phyloP scores from a whole-genome alignment of 1,284 basidiomycete species.

The Kwoniella shivajii region DNA sequence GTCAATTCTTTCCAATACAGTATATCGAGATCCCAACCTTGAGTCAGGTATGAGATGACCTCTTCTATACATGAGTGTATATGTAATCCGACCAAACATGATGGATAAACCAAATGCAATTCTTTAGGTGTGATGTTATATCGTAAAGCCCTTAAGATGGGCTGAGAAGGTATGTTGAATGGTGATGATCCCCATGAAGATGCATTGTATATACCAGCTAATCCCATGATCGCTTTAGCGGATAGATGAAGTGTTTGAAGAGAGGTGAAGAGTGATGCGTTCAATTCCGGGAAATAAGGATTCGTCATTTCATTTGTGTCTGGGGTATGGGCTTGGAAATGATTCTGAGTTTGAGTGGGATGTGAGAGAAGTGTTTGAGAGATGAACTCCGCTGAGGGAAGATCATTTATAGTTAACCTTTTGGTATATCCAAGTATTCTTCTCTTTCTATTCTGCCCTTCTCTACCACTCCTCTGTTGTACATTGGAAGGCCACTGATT shows the following conservation, averaged over 20 bases:
- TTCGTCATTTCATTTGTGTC: too few relatives aligned
- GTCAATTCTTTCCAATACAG: background rate
- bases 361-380: background rate
- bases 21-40: constrained; percentile 4
- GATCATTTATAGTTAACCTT: background rate
- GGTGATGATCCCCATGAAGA: constrained; percentile 5
- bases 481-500: background rate
- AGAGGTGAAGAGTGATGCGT: background rate
- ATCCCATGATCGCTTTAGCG: constrained; percentile 3
- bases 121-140: background rate
- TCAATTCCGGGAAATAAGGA: background rate
- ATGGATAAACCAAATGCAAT: background rate
- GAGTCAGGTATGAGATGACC: background rate
- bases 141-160: background rate
- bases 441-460: background rate
- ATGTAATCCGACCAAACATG: background rate
- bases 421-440: background rate
- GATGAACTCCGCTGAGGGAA: background rate
- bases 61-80: constrained; percentile 12
- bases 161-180: constrained; percentile 2
- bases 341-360: background rate
- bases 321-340: background rate
- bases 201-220: constrained; percentile 10
- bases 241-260: background rate
- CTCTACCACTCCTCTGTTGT: background rate